Conservation (phyloP, 352 stramenopile species). For the Blastocystis sp. region DNA sequence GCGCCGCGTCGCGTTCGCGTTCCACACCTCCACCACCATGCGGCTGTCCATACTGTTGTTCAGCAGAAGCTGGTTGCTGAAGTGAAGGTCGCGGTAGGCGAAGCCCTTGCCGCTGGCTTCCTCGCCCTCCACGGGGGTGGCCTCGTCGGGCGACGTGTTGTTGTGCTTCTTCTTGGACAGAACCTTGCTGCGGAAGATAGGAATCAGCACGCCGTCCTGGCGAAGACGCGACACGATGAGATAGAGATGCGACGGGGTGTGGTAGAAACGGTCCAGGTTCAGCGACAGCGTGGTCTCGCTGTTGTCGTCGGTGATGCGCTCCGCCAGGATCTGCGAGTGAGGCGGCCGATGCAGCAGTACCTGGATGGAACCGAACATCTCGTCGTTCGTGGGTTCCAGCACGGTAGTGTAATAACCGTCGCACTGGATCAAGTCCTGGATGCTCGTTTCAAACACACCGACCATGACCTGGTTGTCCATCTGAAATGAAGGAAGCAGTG, state of each 20-base stretch:
- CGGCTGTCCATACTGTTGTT: background rate
- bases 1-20: background rate
- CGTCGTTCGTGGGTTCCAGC: conserved; percentile 6
- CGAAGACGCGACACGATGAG: conserved; percentile 26
- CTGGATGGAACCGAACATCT: conserved; percentile 61
- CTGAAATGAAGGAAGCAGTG: conserved; percentile 6
- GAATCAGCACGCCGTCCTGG: conserved; percentile 44
- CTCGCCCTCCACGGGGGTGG: no score
- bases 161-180: conserved; percentile 6
- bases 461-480: conserved; percentile 9
- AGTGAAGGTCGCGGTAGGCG: background rate
- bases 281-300: conserved; percentile 26
- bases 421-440: conserved; percentile 13
- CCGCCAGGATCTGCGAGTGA: conserved; percentile 2
- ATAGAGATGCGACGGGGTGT: conserved; percentile 20
- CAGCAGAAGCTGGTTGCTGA: background rate
- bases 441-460: conserved; percentile 13
- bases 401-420: conserved; percentile 22
- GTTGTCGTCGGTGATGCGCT: background rate
- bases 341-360: background rate
- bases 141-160: background rate
- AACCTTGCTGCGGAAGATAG: conserved; percentile 19
- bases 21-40: background rate
- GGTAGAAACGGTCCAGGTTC: background rate
- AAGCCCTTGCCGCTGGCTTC: background rate